These are phyloP conservation scores for Brassica cretica DNA, from an alignment of 345 rosid genomes.

Conservation along the genomic window DNA sequence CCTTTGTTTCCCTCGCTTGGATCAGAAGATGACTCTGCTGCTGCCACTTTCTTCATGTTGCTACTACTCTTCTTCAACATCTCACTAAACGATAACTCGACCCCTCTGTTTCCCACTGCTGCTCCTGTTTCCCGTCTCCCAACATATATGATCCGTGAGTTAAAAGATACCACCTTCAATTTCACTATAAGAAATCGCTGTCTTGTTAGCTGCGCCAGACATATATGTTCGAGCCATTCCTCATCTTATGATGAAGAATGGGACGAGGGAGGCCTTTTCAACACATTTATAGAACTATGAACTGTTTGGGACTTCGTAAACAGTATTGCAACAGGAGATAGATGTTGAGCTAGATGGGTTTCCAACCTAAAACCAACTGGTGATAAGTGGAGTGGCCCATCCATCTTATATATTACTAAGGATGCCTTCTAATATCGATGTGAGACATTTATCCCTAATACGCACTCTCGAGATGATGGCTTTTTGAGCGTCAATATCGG, in stretches of 20 bases:
- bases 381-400: no score
- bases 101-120: conserved; percentile 46
- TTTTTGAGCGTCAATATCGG: no score
- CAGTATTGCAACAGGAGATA: conserved; percentile 86
- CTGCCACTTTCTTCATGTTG: conserved; percentile 32
- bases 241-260: conserved; percentile 53
- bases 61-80: conserved; percentile 43
- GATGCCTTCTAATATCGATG: no score
- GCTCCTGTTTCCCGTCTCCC: conserved; percentile 14
- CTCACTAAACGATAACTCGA: conserved; percentile 78
- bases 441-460: no score
- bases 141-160: background rate
- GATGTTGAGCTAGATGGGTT: conserved; percentile 18
- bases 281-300: background rate
- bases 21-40: conserved; percentile 10
- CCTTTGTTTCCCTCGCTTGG: conserved; percentile 39
- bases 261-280: conserved; percentile 40
- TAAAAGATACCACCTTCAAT: conserved; percentile 44
- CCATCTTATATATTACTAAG: no score
- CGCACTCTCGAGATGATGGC: no score
- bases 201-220: conserved; percentile 41
- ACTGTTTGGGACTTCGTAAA: conserved; percentile 16
- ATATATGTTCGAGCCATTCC: conserved; percentile 42
- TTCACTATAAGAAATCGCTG: conserved; percentile 35
- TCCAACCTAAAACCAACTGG: no score